Conservation (phyloP, 345 rosid genomes). For the Lepidium didymum region DNA sequence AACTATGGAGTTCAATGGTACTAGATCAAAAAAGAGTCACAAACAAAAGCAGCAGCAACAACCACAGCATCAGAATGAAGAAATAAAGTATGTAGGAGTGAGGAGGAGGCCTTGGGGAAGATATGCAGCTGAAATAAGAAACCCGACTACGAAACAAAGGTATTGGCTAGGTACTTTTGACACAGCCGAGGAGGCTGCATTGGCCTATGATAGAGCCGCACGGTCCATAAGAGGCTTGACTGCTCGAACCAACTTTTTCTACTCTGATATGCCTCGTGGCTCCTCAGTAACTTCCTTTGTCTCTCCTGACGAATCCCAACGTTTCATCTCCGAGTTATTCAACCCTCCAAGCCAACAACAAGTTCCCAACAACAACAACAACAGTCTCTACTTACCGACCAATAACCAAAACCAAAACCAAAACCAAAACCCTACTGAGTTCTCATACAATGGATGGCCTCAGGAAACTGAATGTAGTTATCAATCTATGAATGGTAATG, state of each 20-base stretch:
- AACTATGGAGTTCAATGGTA: slow-evolving; percentile 23
- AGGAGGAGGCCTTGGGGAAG: slow-evolving; percentile 96
- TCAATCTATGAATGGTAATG: slow-evolving; percentile 30
- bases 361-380: slow-evolving; percentile 9
- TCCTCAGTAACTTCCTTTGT: slow-evolving; percentile 81
- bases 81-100: slow-evolving; percentile 72
- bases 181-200: slow-evolving; percentile 87
- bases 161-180: slow-evolving; percentile 93
- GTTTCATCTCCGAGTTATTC: slow-evolving; percentile 41
- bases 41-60: slow-evolving; percentile 23
- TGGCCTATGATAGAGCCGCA: slow-evolving; percentile 88
- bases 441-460: slow-evolving; percentile 33
- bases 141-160: slow-evolving; percentile 86
- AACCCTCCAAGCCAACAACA: slow-evolving; percentile 25
- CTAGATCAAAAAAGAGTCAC: slow-evolving; percentile 46
- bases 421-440: slow-evolving; percentile 23
- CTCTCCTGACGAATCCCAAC: slow-evolving; percentile 76
- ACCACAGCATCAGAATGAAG: slow-evolving; percentile 26
- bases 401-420: slow-evolving; percentile 19
- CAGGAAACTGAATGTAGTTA: slow-evolving; percentile 22
- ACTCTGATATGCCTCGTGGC: slow-evolving; percentile 78
- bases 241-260: slow-evolving; percentile 88
- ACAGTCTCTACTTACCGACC: not conserved
- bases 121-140: slow-evolving; percentile 91
- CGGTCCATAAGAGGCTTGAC: slow-evolving; percentile 81